phyloP scores from a whole-genome alignment of 2,329 filamentous ascomycete species.

The Alternaria sp. region DNA sequence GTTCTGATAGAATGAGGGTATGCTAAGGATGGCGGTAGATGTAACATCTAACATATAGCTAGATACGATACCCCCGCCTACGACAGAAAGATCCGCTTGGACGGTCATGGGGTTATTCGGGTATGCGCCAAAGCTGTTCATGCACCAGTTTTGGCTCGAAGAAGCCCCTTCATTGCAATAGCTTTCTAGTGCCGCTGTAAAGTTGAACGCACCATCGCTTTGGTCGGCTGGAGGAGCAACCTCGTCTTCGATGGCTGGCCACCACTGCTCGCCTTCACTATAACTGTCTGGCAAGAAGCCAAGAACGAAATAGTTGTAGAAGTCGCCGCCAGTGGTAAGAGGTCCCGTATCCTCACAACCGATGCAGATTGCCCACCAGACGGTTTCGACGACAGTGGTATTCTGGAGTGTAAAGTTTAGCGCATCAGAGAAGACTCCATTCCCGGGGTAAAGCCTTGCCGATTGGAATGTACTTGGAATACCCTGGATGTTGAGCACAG shows the following conservation, averaged over 20 bases:
- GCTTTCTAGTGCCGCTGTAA: not conserved
- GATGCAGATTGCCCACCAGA: not conserved
- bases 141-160: not conserved
- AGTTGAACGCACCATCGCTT: not conserved
- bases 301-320: slow-evolving; percentile 55
- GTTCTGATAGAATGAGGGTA: slow-evolving; percentile 47
- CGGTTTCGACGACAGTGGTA: not conserved
- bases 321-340: slow-evolving; percentile 51
- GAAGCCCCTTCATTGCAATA: not conserved
- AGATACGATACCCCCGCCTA: slow-evolving; percentile 35
- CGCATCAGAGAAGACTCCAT: slow-evolving; percentile 3
- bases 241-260: not conserved
- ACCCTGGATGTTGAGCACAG: slow-evolving; percentile 25
- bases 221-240: not conserved
- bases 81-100: slow-evolving; percentile 26
- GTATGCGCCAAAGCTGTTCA: slow-evolving; percentile 24
- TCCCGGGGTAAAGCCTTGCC: slow-evolving; percentile 41
- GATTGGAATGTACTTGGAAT: slow-evolving; percentile 12
- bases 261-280: not conserved
- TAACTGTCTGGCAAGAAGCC: slow-evolving; percentile 25
- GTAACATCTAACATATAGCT: slow-evolving; percentile 53
- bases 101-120: slow-evolving; percentile 25
- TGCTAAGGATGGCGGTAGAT: slow-evolving; percentile 51
- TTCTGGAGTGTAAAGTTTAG: not conserved
- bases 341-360: slow-evolving; percentile 25